Percentiles rank a stretch among this genome's conserved stretches.
Conservation (phyloP, 2,329 filamentous ascomycete species). For the Gyromitra esculenta region DNA sequence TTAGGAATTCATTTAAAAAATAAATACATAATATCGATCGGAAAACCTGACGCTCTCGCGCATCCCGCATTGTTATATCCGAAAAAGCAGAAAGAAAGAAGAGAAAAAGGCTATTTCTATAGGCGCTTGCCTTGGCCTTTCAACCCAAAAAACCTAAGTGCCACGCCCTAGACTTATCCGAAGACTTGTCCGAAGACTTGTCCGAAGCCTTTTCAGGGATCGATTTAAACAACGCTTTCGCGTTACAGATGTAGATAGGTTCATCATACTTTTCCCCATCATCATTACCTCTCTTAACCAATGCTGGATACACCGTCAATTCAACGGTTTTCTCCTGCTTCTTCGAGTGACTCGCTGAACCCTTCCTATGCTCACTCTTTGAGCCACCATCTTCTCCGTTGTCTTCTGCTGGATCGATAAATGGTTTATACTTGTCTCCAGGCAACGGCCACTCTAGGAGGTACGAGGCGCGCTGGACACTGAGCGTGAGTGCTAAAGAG, state of each 20-base stretch:
- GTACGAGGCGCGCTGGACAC: constrained; percentile 23
- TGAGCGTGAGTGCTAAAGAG: constrained; percentile 16
- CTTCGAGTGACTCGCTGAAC: neutral
- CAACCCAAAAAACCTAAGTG: no score
- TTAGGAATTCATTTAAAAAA: no score
- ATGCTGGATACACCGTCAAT: constrained; percentile 22
- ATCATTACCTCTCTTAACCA: constrained; percentile 31
- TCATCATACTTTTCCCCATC: constrained; percentile 26
- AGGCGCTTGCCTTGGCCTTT: no score
- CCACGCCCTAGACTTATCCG: no score
- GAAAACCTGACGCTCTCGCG: no score
- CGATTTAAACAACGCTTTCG: neutral
- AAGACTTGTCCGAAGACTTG: no score
- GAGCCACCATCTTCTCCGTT: constrained; percentile 3
- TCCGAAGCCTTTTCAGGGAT: neutral
- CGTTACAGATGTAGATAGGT: constrained; percentile 8
- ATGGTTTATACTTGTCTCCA: neutral
- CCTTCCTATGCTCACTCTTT: neutral
- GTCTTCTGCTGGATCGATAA: constrained; percentile 28
- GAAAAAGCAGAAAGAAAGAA: no score
- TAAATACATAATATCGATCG: no score
- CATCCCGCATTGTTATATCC: no score
- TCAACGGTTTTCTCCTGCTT: neutral
- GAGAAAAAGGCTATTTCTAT: no score
- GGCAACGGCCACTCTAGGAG: neutral